These are phyloP conservation scores for Lomentospora prolificans DNA, from an alignment of 2,329 filamentous ascomycete genomes.

Conservation along the genomic window DNA sequence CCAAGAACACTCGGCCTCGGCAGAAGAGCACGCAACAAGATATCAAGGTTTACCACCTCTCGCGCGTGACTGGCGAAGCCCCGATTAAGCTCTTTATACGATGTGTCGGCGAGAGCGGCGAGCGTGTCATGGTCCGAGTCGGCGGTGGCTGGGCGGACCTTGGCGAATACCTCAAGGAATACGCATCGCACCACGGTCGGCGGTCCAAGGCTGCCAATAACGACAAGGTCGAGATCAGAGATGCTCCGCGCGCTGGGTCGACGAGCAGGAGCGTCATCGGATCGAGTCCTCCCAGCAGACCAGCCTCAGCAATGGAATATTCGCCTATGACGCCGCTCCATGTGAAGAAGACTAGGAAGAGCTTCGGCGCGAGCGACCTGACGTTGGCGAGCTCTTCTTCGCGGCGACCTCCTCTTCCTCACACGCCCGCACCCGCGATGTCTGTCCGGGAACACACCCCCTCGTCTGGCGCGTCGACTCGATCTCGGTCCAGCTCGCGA, in stretches of 20 bases:
- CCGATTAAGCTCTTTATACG: conserved; percentile 94
- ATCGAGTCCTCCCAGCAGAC: conserved; percentile 31
- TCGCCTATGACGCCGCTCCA: conserved; percentile 38
- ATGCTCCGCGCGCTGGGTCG: conserved; percentile 25
- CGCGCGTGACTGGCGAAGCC: conserved; percentile 69
- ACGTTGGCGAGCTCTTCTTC: conserved; percentile 13
- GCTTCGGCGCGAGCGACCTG: conserved; percentile 25
- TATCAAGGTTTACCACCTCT: conserved; percentile 87
- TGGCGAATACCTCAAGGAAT: conserved; percentile 88
- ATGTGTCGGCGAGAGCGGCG: conserved; percentile 77
- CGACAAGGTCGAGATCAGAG: conserved; percentile 49
- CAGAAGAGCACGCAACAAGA: conserved; percentile 45
- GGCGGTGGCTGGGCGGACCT: conserved; percentile 98
- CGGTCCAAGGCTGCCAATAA: conserved; percentile 38
- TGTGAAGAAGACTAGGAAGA: conserved; percentile 44
- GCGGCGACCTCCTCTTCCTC: conserved; percentile 21
- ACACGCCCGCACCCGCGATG: conserved; percentile 23
- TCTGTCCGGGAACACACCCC: conserved; percentile 27
- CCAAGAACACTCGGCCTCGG: conserved; percentile 37
- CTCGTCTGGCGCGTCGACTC: conserved; percentile 32
- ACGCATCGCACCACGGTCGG: conserved; percentile 84
- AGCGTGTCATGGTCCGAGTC: conserved; percentile 95
- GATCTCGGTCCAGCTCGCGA: conserved; percentile 42
- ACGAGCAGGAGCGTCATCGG: conserved; percentile 8
- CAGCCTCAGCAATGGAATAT: conserved; percentile 23